phyloP scores from a whole-genome alignment of 78 protist species.

The Isochrysis galbana region DNA sequence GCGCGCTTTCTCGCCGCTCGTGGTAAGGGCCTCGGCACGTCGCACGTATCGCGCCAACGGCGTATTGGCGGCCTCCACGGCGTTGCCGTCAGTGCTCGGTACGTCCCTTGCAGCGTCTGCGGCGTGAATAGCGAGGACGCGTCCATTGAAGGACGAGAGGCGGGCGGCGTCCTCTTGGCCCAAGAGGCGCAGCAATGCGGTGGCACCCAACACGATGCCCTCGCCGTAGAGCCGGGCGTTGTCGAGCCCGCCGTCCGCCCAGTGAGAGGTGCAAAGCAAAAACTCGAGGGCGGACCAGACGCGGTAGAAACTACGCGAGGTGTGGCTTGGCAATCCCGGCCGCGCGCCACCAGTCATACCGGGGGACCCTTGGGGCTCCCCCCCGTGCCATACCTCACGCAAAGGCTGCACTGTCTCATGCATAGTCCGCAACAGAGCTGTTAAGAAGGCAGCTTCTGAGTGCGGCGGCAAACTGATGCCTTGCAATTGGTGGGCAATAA shows the following conservation, averaged over 20 bases:
- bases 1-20: too few relatives aligned
- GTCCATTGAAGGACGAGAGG: constrained; percentile 73
- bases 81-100: too few relatives aligned
- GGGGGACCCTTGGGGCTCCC: constrained; percentile 50
- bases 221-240: constrained; percentile 72
- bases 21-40: too few relatives aligned
- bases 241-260: constrained; percentile 18
- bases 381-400: constrained; percentile 62
- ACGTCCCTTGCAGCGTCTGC: neutral
- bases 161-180: constrained; percentile 67
- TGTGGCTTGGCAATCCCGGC: too few relatives aligned
- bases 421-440: neutral
- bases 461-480: neutral
- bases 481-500: neutral
- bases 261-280: constrained; percentile 42
- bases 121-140: constrained; percentile 60
- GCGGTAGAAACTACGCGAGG: constrained; percentile 70
- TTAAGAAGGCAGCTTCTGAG: neutral
- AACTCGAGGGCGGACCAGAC: constrained; percentile 81
- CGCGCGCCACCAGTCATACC: neutral
- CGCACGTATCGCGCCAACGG: too few relatives aligned
- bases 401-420: neutral
- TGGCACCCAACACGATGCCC: constrained; percentile 81
- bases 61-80: too few relatives aligned
- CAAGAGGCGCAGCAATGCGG: constrained; percentile 68